Evolutionary conservation across 257 asterid species (phyloP).

Genomic region (Echium plantagineum): DNA sequence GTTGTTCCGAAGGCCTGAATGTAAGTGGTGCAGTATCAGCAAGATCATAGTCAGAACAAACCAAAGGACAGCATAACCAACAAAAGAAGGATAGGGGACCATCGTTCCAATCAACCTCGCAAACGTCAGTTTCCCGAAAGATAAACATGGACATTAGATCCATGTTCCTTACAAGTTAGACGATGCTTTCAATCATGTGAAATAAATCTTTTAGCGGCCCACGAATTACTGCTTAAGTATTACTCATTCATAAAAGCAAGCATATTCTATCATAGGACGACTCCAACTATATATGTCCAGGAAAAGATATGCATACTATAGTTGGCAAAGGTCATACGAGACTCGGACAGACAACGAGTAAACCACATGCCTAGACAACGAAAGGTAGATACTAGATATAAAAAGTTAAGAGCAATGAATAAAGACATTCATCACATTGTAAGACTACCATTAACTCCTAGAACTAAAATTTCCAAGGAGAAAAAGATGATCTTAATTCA

Average conservation of each 20-base stretch:
- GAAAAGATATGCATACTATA: neutral
- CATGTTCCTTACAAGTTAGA: conserved; percentile 36
- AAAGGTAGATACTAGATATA: too few relatives aligned
- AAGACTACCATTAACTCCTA: neutral
- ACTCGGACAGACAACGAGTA: neutral
- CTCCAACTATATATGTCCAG: neutral
- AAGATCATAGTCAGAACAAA: conserved; percentile 31
- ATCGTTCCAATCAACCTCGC: conserved; percentile 15
- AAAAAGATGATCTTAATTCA: too few relatives aligned
- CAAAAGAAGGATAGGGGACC: conserved; percentile 23
- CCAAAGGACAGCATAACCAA: conserved; percentile 14
- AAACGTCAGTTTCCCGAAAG: conserved; percentile 21
- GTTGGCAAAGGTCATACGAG: neutral
- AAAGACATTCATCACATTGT: neutral
- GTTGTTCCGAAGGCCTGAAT: conserved; percentile 11
- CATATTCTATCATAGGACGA: neutral
- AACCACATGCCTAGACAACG: conserved; percentile 1
- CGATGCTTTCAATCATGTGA: conserved; percentile 26
- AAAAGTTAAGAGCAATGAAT: neutral
- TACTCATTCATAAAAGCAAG: neutral
- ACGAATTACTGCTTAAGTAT: conserved; percentile 4
- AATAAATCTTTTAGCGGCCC: conserved; percentile 22
- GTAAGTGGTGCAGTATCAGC: conserved; percentile 18
- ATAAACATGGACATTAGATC: conserved; percentile 17
- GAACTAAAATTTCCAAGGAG: neutral